phyloP scores from a whole-genome alignment of 495 filamentous ascomycete genomes.

The Aspergillus ellipticus region DNA sequence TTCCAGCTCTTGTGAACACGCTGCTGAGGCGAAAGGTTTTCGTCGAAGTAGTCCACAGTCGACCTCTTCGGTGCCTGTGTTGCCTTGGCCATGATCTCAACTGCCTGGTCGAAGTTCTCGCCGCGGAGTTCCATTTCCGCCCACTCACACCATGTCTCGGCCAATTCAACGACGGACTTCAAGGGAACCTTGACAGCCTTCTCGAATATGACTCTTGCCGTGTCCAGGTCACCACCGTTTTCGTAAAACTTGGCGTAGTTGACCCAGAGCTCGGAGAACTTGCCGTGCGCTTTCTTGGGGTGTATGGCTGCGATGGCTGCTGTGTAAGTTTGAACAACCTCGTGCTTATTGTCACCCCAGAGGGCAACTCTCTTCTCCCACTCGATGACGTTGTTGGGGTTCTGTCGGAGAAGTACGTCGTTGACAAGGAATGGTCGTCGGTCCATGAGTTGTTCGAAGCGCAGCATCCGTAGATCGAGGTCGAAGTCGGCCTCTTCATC shows the following conservation, averaged over 20 bases:
- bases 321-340: slow-evolving; percentile 93
- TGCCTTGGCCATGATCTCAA: slow-evolving; percentile 94
- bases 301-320: slow-evolving; percentile 89
- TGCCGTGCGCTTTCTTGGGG: slow-evolving; percentile 91
- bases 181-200: slow-evolving; percentile 97
- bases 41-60: slow-evolving; percentile 97
- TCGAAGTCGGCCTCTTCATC: slow-evolving; percentile 92
- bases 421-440: slow-evolving; percentile 94
- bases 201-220: slow-evolving; percentile 88
- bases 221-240: slow-evolving; percentile 76
- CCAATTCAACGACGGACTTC: slow-evolving; percentile 90
- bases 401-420: slow-evolving; percentile 91
- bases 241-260: slow-evolving; percentile 99
- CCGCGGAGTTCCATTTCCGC: slow-evolving; percentile 95
- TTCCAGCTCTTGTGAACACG: slow-evolving; percentile 99
- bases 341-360: slow-evolving; percentile 89
- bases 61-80: slow-evolving; percentile 93
- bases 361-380: slow-evolving; percentile 95
- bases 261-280: slow-evolving; percentile 92
- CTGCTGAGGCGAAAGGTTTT: slow-evolving; percentile 89
- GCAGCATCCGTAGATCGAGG: slow-evolving; percentile 94
- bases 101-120: slow-evolving; percentile 92
- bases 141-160: slow-evolving; percentile 99
- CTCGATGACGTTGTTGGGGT: slow-evolving; percentile 93
- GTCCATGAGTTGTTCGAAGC: slow-evolving; percentile 98